A percentile compares a stretch with the other conserved stretches of the same genome.
phyloP scores from a whole-genome alignment of 2,329 filamentous ascomycete genomes.

The Colletotrichum sp. region DNA sequence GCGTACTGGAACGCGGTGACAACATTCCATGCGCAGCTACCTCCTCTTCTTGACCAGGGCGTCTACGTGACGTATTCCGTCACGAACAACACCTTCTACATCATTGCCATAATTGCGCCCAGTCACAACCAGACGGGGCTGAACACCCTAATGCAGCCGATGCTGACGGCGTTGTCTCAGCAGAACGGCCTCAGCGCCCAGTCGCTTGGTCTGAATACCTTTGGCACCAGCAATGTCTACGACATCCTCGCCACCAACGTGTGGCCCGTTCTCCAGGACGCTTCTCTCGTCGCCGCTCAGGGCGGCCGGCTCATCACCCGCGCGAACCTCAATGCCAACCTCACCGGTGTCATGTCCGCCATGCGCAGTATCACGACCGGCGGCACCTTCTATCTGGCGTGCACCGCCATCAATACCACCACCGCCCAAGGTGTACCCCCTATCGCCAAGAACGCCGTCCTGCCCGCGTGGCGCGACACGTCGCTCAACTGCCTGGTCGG shows the following conservation, averaged over 20 bases:
- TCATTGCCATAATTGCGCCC: background rate
- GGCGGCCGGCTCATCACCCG: background rate
- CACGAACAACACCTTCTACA: background rate
- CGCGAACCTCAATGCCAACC: background rate
- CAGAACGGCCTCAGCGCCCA: background rate
- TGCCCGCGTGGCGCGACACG: slow-evolving; percentile 49
- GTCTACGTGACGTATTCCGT: background rate
- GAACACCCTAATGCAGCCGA: background rate
- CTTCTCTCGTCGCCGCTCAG: background rate
- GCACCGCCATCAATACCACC: slow-evolving; percentile 28
- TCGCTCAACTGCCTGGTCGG: slow-evolving; percentile 35
- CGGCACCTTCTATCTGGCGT: background rate
- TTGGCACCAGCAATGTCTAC: background rate
- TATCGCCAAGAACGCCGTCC: slow-evolving; percentile 35
- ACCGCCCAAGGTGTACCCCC: slow-evolving; percentile 20
- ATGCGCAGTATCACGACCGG: background rate
- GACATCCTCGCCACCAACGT: background rate
- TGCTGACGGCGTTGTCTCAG: background rate
- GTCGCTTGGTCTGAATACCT: background rate
- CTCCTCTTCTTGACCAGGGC: background rate
- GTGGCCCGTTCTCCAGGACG: background rate
- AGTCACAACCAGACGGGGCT: background rate
- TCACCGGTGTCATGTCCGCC: background rate
- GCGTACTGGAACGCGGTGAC: background rate
- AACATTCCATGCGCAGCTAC: background rate